Base-by-base conservation (phyloP, 1,284 basidiomycete species). In the Inonotus obliquus region DNA sequence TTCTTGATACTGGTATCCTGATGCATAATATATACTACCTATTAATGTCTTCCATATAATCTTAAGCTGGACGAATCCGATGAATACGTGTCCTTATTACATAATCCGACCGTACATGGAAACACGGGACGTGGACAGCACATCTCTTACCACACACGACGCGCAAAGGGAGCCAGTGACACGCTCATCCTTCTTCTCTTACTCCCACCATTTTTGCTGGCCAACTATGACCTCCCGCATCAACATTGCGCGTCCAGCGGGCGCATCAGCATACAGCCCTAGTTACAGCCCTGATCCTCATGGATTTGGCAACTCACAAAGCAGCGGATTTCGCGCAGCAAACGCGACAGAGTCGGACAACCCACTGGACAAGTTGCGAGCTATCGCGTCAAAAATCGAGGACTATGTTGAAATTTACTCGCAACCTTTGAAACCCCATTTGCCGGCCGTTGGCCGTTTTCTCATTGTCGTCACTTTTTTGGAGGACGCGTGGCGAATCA, bases 391-490 rank as follows among this genome's bases (percentile, higher is more conserved):
- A 72, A 85, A 89, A 74, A 83, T 94, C 63, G 97, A 99, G 78
- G 97, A 99, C 76, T 79, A 87, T 67, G 85, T 98, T 71, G 97
- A 98, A 74, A 87, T 91, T 66, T 91, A 92, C 77, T 88, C 94
- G 6, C 94, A 98, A 72, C 96, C 97, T 32, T 81, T 98, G 76
- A 90, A 91, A 74, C 97, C 97, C 56, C 90, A 96, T 74, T 82
- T 99, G 69, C 96, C 97, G 32, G 89, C 94, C 55, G 88, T 98
- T 73, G 97, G 95, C 65, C 85, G 97, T 67, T 98, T 98, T 77
- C 78, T 99, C 67, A 99, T 99, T 74, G 94, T 99, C 60, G 94
- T 97, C 48, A 99, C 96, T 4, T 99, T 99, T 79, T 79, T 96
- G 73, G 96, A 99, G 79, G 96, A 99, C 74, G 94, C 96, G 11